These are phyloP conservation scores for Phalaenopsis equestris DNA, from an alignment of 106 monocot genomes.

Conservation along the genomic window DNA sequence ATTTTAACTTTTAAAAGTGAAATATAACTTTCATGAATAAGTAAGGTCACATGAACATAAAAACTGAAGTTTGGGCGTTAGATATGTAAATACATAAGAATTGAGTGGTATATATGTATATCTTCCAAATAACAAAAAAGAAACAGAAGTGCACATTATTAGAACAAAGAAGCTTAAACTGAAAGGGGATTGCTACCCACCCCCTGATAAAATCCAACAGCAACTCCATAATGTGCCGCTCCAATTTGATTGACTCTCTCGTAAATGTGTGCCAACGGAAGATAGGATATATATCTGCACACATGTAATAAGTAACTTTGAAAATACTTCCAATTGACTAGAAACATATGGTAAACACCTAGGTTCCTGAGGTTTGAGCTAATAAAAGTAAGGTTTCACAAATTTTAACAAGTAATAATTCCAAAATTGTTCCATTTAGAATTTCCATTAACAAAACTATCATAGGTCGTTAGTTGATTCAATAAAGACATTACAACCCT, in stretches of 20 bases:
- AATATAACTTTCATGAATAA: too few relatives aligned
- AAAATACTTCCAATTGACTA: not conserved
- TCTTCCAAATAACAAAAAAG: not conserved
- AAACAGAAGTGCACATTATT: not conserved
- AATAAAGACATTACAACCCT: not conserved
- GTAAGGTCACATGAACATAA: too few relatives aligned
- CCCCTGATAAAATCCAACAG: constrained; percentile 97
- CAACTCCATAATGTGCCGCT: constrained; percentile 57
- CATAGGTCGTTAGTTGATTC: not conserved
- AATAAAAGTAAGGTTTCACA: not conserved
- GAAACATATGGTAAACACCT: not conserved
- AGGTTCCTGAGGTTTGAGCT: not conserved
- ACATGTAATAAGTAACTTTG: not conserved
- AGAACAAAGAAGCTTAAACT: not conserved
- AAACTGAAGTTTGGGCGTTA: too few relatives aligned
- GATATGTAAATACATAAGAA: too few relatives aligned
- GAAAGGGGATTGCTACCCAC: constrained; percentile 24
- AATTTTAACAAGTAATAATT: not conserved
- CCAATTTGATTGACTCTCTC: constrained; percentile 76
- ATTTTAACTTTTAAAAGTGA: too few relatives aligned
- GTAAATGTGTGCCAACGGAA: constrained; percentile 96
- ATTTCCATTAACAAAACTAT: not conserved
- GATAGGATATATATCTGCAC: constrained; percentile 86
- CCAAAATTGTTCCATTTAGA: not conserved
- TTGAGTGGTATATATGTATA: too few relatives aligned